Percentiles rank a stretch among this genome's conserved stretches.
These are phyloP conservation scores for Monsonia emarginata DNA, from an alignment of 441 rosid genomes.

Conservation along the genomic window DNA sequence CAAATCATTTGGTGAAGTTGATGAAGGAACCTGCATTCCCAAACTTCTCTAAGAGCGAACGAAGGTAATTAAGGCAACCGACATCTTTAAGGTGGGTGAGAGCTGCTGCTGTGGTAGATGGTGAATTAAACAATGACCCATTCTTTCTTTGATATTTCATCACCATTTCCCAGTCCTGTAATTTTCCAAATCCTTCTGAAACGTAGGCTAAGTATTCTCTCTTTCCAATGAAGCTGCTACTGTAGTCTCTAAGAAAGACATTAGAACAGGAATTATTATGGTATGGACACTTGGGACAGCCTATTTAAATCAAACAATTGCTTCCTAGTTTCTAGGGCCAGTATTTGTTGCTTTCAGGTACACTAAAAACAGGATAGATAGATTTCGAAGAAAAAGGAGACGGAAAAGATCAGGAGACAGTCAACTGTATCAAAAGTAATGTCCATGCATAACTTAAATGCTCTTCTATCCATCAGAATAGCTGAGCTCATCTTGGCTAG, in stretches of 20 bases:
- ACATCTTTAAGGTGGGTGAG: slow-evolving; percentile 2
- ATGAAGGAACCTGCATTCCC: slow-evolving; percentile 5
- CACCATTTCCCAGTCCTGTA: slow-evolving; percentile 2
- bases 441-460: too few species aligned
- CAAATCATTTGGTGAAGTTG: not conserved
- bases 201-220: not conserved
- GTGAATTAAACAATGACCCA: slow-evolving; percentile 4
- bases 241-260: not conserved
- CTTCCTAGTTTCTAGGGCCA: too few species aligned
- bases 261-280: not conserved
- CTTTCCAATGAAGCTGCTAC: not conserved
- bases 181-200: not conserved
- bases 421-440: too few species aligned
- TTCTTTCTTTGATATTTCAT: slow-evolving; percentile 13
- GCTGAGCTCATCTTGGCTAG: too few species aligned
- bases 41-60: slow-evolving; percentile 7
- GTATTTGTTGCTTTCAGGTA: too few species aligned
- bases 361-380: too few species aligned
- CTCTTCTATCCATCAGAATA: too few species aligned
- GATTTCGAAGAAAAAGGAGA: too few species aligned
- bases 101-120: slow-evolving; percentile 12
- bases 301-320: not conserved
- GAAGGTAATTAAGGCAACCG: not conserved
- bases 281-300: not conserved
- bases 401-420: too few species aligned